Conservation (phyloP, 805 yeast species). For the Vanderwaltozyma verrucispora region DNA sequence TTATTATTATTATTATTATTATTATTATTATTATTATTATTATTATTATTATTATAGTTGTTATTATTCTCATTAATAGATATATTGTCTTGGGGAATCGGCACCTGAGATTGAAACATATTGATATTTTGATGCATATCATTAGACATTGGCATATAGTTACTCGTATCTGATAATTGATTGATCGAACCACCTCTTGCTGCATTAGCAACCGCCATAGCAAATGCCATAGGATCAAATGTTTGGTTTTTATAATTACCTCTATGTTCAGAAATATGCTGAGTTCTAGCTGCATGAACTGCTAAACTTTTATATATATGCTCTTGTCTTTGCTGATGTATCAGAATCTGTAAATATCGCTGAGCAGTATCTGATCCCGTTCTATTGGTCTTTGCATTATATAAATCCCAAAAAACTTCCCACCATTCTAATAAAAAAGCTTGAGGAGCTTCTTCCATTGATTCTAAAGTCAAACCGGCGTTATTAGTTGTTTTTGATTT, state of each 20-base stretch:
- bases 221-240: conserved; percentile 16
- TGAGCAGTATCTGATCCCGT: conserved; percentile 55
- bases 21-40: no score
- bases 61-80: no score
- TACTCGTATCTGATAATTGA: background rate
- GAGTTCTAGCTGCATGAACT: conserved; percentile 36
- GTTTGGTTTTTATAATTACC: conserved; percentile 29
- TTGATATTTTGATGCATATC: background rate
- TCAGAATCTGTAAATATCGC: conserved; percentile 59
- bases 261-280: conserved; percentile 32
- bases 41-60: no score
- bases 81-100: no score
- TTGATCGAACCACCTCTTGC: conserved; percentile 1
- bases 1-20: no score
- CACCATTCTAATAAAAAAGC: conserved; percentile 92
- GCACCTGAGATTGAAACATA: background rate
- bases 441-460: conserved; percentile 61
- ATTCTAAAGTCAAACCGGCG: conserved; percentile 1
- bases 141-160: background rate
- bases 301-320: conserved; percentile 38
- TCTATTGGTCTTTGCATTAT: conserved; percentile 65
- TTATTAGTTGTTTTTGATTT: no score
- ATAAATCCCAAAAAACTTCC: conserved; percentile 92
- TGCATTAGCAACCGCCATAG: conserved; percentile 1
- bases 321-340: conserved; percentile 49